These are phyloP conservation scores for Aurifilum marmelostoma DNA, from an alignment of 2,329 filamentous ascomycete species.

Conservation along the genomic window DNA sequence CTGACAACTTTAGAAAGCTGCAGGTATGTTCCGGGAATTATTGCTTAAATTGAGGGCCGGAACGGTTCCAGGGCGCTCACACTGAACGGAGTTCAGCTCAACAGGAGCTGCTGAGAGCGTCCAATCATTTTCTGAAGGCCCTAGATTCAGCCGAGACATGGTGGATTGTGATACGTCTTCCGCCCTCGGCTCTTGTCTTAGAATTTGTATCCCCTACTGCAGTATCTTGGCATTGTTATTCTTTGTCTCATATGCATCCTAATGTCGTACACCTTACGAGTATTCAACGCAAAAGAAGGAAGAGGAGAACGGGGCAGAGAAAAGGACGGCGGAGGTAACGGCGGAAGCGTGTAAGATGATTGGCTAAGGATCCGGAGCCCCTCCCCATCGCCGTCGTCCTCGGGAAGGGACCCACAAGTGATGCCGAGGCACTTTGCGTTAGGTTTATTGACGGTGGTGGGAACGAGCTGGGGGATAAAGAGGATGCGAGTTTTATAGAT, in stretches of 20 bases:
- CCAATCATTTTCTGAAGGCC: too few species aligned
- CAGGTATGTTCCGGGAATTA: background rate
- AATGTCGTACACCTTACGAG: background rate
- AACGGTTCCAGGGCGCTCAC: too few species aligned
- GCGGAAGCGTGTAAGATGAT: constrained; percentile 20
- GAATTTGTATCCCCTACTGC: background rate
- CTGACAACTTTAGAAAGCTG: background rate
- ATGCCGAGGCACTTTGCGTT: background rate
- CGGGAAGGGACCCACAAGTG: background rate
- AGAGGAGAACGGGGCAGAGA: background rate
- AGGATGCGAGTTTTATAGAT: too few species aligned
- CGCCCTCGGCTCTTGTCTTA: background rate
- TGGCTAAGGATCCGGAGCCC: background rate
- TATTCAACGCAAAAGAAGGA: background rate
- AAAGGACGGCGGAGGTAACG: too few species aligned
- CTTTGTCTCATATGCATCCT: too few species aligned
- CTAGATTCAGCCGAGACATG: too few species aligned
- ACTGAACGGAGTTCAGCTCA: background rate
- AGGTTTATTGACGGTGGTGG: background rate
- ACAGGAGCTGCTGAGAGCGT: too few species aligned
- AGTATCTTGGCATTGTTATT: background rate
- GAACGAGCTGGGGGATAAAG: background rate
- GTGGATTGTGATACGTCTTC: background rate
- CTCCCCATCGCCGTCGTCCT: background rate
- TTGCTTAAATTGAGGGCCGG: too few species aligned